Percentiles rank a stretch among this genome's conserved stretches.
phyloP scores from a whole-genome alignment of 2,329 filamentous ascomycete genomes.

The Cercospora zeae-maydis region DNA sequence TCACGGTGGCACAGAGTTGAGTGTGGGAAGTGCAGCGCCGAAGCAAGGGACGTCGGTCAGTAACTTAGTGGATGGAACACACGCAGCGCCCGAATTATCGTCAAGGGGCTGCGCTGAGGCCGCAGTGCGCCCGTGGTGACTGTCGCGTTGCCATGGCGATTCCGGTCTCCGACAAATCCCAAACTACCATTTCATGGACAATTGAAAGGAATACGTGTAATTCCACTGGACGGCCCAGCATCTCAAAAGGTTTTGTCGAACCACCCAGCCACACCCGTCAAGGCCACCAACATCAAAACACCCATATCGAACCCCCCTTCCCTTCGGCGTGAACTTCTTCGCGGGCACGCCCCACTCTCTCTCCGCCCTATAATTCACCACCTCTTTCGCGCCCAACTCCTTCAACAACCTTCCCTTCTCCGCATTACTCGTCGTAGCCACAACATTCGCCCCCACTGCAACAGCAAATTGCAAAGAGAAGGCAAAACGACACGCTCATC shows the following conservation, averaged over 20 bases:
- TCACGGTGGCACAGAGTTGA: background rate
- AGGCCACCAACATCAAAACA: conserved; percentile 51
- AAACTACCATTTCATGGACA: background rate
- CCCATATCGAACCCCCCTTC: too few relatives aligned
- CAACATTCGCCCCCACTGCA: conserved; percentile 51
- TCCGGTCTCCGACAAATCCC: background rate
- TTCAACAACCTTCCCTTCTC: conserved; percentile 44
- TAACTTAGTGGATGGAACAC: too few relatives aligned
- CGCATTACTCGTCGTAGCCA: conserved; percentile 51
- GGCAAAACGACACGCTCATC: background rate
- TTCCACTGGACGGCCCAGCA: too few relatives aligned
- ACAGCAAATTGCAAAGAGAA: conserved; percentile 53
- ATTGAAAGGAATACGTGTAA: background rate
- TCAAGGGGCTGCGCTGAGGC: conserved; percentile 7
- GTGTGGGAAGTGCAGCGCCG: background rate
- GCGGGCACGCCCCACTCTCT: conserved; percentile 51
- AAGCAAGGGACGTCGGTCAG: conserved; percentile 6
- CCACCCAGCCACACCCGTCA: conserved; percentile 19
- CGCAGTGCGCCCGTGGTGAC: conserved; percentile 5
- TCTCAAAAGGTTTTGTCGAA: conserved; percentile 13
- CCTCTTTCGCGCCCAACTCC: conserved; percentile 46
- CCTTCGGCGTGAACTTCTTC: conserved; percentile 41
- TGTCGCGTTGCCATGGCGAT: conserved; percentile 3
- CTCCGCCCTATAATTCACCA: conserved; percentile 53
- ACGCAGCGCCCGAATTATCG: background rate